Evolutionary conservation across 768 basidiomycete species (phyloP).

Genomic region (Lentinula sp.): DNA sequence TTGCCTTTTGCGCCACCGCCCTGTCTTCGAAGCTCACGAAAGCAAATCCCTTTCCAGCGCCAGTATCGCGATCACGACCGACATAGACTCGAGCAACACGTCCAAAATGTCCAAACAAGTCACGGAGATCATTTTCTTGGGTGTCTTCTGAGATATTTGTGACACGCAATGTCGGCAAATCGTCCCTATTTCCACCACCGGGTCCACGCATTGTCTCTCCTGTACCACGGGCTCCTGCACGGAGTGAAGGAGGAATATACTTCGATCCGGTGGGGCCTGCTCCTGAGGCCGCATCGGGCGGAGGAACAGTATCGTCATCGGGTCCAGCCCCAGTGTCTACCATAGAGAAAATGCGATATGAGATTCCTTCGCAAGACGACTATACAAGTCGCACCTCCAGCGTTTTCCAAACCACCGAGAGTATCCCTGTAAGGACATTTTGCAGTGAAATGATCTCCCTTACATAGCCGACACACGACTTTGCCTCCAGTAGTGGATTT

Average conservation of each 20-base stretch:
- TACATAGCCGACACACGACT: slow-evolving; percentile 89
- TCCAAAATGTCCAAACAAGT: slow-evolving; percentile 84
- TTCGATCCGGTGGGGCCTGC: slow-evolving; percentile 56
- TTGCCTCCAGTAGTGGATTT: slow-evolving; percentile 78
- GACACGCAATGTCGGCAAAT: slow-evolving; percentile 92
- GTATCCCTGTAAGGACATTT: slow-evolving; percentile 98
- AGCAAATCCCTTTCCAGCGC: slow-evolving; percentile 93
- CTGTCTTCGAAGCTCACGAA: slow-evolving; percentile 93
- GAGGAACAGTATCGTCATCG: slow-evolving; percentile 29
- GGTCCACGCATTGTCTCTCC: slow-evolving; percentile 74
- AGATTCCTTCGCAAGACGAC: not conserved
- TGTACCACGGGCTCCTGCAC: slow-evolving; percentile 56
- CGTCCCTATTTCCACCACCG: slow-evolving; percentile 61
- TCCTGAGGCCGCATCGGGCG: slow-evolving; percentile 27
- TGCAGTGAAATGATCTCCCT: slow-evolving; percentile 96
- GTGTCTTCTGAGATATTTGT: slow-evolving; percentile 97
- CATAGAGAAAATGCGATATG: not conserved
- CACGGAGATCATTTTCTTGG: slow-evolving; percentile 88
- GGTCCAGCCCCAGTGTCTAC: slow-evolving; percentile 26
- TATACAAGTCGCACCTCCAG: slow-evolving; percentile 31
- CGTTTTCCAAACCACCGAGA: slow-evolving; percentile 66
- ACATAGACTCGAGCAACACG: slow-evolving; percentile 88
- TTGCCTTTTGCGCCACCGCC: slow-evolving; percentile 75
- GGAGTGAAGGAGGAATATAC: slow-evolving; percentile 94
- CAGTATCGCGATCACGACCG: slow-evolving; percentile 91